These are phyloP conservation scores for Mucor velutinosus DNA, from an alignment of 371 early-diverging fungal genomes.

Conservation along the genomic window DNA sequence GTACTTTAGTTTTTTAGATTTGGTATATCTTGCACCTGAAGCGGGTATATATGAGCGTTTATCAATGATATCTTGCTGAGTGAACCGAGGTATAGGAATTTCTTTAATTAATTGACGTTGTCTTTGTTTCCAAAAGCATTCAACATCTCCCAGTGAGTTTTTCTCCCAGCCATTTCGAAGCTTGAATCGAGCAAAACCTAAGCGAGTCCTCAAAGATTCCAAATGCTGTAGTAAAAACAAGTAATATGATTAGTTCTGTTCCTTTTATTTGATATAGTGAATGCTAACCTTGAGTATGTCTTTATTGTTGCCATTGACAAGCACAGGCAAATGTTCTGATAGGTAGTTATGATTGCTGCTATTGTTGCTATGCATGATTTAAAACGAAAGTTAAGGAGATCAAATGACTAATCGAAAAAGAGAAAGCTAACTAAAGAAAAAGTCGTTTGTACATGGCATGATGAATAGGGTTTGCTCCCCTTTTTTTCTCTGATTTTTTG, in stretches of 20 bases:
- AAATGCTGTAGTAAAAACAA: conserved; percentile 23
- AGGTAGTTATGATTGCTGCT: not conserved
- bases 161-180: conserved; percentile 45
- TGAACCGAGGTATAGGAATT: conserved; percentile 45
- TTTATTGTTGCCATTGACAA: not conserved
- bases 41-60: conserved; percentile 23
- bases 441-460: not conserved
- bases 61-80: conserved; percentile 49
- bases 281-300: conserved; percentile 8
- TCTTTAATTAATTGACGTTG: conserved; percentile 30
- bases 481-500: not conserved
- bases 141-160: conserved; percentile 37
- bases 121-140: conserved; percentile 39
- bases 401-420: not conserved
- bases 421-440: not conserved
- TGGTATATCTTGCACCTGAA: conserved; percentile 10
- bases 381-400: not conserved
- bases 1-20: conserved; percentile 17
- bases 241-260: not conserved
- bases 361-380: conserved; percentile 10
- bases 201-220: conserved; percentile 34
- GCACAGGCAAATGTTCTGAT: not conserved
- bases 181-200: conserved; percentile 46
- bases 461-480: not conserved
- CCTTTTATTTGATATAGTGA: not conserved